Evolutionary conservation across 768 basidiomycete genomes (phyloP).

Genomic region (Suillus subalutaceus): DNA sequence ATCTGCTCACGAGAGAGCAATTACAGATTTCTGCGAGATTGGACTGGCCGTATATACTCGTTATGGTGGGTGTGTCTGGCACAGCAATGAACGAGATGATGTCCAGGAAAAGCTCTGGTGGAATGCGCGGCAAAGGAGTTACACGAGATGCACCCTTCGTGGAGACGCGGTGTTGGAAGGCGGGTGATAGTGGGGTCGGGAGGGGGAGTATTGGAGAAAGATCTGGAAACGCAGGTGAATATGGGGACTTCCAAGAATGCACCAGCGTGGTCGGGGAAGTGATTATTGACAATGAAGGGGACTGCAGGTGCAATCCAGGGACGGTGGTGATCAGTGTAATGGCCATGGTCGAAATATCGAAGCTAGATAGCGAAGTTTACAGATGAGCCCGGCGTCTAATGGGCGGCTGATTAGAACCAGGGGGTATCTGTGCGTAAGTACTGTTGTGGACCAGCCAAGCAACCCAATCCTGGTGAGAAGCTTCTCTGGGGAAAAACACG

Average conservation of each 20-base stretch:
- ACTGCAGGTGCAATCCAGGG: constrained; percentile 2
- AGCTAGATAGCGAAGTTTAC: background rate
- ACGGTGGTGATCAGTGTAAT: background rate
- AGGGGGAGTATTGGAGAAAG: background rate
- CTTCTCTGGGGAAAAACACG: background rate
- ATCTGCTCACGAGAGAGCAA: constrained; percentile 35
- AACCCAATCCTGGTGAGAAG: background rate
- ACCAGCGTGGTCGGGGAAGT: background rate
- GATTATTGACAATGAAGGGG: background rate
- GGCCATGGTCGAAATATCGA: background rate
- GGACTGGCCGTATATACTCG: constrained; percentile 18
- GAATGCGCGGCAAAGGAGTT: constrained; percentile 21
- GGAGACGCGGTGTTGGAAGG: background rate
- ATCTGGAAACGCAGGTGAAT: constrained; percentile 1
- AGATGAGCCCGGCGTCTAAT: background rate
- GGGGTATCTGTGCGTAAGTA: background rate
- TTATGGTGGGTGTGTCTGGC: constrained; percentile 11
- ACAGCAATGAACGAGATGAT: constrained; percentile 31
- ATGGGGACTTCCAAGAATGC: constrained; percentile 3
- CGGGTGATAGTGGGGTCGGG: background rate
- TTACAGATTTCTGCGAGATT: constrained; percentile 24
- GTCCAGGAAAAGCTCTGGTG: constrained; percentile 33
- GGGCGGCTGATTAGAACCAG: background rate
- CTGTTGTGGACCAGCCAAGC: background rate
- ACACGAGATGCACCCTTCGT: background rate